Conservation (phyloP, 805 yeast genomes). For the Saturnispora mendoncae region DNA sequence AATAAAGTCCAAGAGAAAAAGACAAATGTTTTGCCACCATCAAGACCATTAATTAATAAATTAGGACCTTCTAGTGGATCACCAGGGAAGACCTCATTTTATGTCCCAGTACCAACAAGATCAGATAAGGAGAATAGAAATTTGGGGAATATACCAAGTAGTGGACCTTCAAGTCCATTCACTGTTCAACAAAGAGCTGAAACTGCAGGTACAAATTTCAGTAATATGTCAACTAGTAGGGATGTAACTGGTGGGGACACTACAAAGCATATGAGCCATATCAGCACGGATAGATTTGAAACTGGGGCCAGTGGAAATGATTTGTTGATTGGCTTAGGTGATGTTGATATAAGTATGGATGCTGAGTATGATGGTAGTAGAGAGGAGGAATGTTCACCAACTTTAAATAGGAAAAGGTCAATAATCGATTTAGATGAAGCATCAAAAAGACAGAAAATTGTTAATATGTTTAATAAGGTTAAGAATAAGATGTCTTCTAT, state of each 20-base stretch:
- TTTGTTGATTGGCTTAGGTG: neutral
- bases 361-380: neutral
- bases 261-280: constrained; percentile 1
- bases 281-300: neutral
- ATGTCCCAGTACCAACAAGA: neutral
- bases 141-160: neutral
- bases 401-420: constrained; percentile 2
- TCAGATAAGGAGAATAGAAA: neutral
- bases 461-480: neutral
- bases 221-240: constrained; percentile 2
- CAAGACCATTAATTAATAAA: neutral
- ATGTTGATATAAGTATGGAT: constrained; percentile 3
- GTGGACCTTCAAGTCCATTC: constrained; percentile 3
- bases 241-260: constrained; percentile 7
- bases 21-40: neutral
- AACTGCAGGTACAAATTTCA: constrained; percentile 6
- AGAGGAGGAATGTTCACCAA: constrained; percentile 2
- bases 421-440: neutral
- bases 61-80: neutral
- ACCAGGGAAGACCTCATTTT: neutral
- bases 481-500: neutral
- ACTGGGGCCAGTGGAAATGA: neutral
- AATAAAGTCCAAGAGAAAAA: neutral
- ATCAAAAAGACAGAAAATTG: neutral
- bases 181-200: constrained; percentile 7